A percentile compares a stretch with the other conserved stretches of the same genome.
Evolutionary conservation across 106 monocot species (phyloP).

Genomic region (Dioscorea alata): DNA sequence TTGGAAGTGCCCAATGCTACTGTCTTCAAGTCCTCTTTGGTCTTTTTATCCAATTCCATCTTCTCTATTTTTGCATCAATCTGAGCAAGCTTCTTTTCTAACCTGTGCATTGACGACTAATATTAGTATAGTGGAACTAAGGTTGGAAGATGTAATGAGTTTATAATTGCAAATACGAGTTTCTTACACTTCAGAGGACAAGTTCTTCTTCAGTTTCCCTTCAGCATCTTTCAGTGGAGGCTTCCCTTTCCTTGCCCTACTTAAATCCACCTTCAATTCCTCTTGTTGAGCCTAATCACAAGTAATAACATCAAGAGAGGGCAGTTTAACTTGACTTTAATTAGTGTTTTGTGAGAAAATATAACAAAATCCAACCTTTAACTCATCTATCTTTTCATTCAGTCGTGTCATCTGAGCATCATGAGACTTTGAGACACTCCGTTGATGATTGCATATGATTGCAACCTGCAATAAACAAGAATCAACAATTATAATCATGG

Average conservation of each 20-base stretch:
- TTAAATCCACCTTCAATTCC: conserved; percentile 43
- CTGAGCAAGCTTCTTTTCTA: conserved; percentile 39
- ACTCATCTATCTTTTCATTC: conserved; percentile 35
- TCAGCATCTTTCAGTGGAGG: conserved; percentile 38
- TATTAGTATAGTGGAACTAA: background rate
- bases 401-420: conserved; percentile 41
- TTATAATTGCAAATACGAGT: conserved; percentile 4
- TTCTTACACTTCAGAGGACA: conserved; percentile 31
- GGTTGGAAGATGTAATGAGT: background rate
- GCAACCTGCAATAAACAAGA: conserved; percentile 29
- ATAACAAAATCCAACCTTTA: conserved; percentile 23
- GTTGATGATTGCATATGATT: conserved; percentile 56
- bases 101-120: conserved; percentile 17
- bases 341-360: background rate
- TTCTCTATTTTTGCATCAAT: conserved; percentile 50
- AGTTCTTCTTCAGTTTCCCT: conserved; percentile 32
- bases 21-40: conserved; percentile 56
- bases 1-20: conserved; percentile 64
- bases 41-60: conserved; percentile 48
- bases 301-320: background rate
- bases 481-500: background rate
- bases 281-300: conserved; percentile 28
- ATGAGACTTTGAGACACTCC: conserved; percentile 51
- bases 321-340: too few species aligned
- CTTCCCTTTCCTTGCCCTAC: conserved; percentile 42